Evolutionary conservation across 2,329 filamentous ascomycete genomes (phyloP).

Genomic region (Claviceps pazoutovae): DNA sequence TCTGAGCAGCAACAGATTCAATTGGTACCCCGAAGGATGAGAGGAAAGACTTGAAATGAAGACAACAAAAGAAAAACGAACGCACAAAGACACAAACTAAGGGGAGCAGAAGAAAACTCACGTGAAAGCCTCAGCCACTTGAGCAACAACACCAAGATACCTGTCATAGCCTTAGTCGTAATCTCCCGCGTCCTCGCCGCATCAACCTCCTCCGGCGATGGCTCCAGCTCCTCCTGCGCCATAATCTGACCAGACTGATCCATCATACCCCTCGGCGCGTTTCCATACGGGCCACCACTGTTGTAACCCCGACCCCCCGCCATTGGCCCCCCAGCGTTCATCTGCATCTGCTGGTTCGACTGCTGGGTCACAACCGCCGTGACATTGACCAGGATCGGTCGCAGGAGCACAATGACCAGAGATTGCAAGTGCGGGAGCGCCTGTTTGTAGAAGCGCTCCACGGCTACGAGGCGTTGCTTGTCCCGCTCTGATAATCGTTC

Average conservation of each 20-base stretch:
- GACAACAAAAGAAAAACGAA: no score
- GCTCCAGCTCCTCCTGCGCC: slow-evolving; percentile 28
- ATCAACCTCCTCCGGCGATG: slow-evolving; percentile 64
- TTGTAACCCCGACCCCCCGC: slow-evolving; percentile 2
- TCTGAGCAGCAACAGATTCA: no score
- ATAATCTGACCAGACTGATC: slow-evolving; percentile 19
- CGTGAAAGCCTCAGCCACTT: slow-evolving; percentile 96
- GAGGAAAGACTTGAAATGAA: neutral
- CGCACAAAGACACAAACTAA: neutral
- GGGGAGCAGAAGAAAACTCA: slow-evolving; percentile 31
- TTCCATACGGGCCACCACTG: slow-evolving; percentile 22
- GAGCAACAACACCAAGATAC: slow-evolving; percentile 68
- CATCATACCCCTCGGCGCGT: slow-evolving; percentile 16
- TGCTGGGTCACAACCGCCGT: slow-evolving; percentile 64
- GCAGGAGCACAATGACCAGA: slow-evolving; percentile 80
- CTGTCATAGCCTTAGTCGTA: slow-evolving; percentile 81
- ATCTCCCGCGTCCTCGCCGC: slow-evolving; percentile 73
- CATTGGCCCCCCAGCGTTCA: slow-evolving; percentile 21
- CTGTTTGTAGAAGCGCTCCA: slow-evolving; percentile 70
- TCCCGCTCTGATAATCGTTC: slow-evolving; percentile 36
- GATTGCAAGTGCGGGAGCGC: slow-evolving; percentile 81
- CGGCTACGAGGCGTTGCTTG: slow-evolving; percentile 51
- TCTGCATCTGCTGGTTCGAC: slow-evolving; percentile 24
- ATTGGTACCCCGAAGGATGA: neutral
- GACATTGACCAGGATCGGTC: slow-evolving; percentile 75